Base-by-base conservation (phyloP, 371 early-diverging fungal species). In the Syncephalastrum racemosum region DNA sequence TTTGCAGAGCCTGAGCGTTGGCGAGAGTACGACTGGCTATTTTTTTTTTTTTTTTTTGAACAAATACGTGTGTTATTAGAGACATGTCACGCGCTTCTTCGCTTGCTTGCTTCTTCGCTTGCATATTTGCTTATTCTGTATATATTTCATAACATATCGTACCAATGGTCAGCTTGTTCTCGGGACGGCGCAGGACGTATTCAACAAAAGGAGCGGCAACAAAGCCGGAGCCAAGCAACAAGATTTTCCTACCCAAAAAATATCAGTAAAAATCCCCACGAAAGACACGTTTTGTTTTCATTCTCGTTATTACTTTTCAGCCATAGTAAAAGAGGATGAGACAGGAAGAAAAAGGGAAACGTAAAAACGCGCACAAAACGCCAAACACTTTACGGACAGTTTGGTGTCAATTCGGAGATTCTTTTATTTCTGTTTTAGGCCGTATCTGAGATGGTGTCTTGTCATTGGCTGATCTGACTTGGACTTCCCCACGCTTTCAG, bases 171-270 rank as follows among this genome's bases (percentile, higher is more conserved):
- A 97, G 69, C 60, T 82, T 80, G 76, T 90, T 91, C 63, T 92
- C 85, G 24, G 88, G 83, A 54, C 86, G 81, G 50, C 97, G 85
- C 59, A 91, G 77, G 39, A 98, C 83, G 73, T 96, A 96, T 67
- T 97, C 96, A 44, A 93, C 95, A 67, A 94, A 84, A 41, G 99
- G 99, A 55, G 90, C 94, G 57, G 98, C 93, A 44, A 98, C 99
- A 70, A 91, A 97, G 54, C 98, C 98, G 25, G 97, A 95, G 55
- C 98, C 98, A 52, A 98, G 90, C 52, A 98, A 88, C 53, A 98
- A 85, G 56, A 97, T 91, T 58, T 87, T 84, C 72, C 90, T 91
- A 59, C 53, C 16, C 41, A 47, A 49, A 48, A 5, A 25, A 10
- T 53, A n/a, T 19, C 16, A 20, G 16, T 23, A n/a, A n/a, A 16